These are phyloP conservation scores for Fusarium virguliforme DNA, from an alignment of 2,329 filamentous ascomycete genomes.

Conservation along the genomic window DNA sequence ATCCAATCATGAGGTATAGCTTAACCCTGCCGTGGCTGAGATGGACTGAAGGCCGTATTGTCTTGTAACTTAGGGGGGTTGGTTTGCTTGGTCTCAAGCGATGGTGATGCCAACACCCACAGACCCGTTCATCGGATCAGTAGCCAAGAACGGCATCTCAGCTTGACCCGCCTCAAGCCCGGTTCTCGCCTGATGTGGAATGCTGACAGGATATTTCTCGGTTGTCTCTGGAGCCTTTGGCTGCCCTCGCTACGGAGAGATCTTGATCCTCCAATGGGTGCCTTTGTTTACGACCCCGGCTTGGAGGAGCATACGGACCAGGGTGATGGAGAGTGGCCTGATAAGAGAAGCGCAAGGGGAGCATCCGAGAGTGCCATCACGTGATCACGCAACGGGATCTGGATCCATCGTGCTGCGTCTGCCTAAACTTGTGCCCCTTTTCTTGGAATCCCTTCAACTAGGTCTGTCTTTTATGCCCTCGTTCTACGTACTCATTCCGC, in stretches of 20 bases:
- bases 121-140: background rate
- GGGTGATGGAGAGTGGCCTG: background rate
- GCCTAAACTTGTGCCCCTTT: too few relatives aligned
- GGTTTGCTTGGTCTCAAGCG: background rate
- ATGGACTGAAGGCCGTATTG: background rate
- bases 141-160: background rate
- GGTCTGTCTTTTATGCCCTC: too few relatives aligned
- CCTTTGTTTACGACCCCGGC: too few relatives aligned
- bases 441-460: too few relatives aligned
- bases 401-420: too few relatives aligned
- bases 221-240: background rate
- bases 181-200: constrained; percentile 4
- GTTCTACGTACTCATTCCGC: too few relatives aligned
- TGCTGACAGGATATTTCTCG: constrained; percentile 3
- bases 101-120: background rate
- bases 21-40: background rate
- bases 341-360: too few relatives aligned
- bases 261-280: background rate
- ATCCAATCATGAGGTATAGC: background rate
- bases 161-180: constrained; percentile 1
- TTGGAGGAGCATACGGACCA: background rate
- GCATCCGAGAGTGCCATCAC: too few relatives aligned
- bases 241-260: background rate
- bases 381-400: too few relatives aligned
- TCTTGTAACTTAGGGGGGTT: background rate